These are phyloP conservation scores for Phytophthora vignae DNA, from an alignment of 352 stramenopile genomes.

Conservation along the genomic window DNA sequence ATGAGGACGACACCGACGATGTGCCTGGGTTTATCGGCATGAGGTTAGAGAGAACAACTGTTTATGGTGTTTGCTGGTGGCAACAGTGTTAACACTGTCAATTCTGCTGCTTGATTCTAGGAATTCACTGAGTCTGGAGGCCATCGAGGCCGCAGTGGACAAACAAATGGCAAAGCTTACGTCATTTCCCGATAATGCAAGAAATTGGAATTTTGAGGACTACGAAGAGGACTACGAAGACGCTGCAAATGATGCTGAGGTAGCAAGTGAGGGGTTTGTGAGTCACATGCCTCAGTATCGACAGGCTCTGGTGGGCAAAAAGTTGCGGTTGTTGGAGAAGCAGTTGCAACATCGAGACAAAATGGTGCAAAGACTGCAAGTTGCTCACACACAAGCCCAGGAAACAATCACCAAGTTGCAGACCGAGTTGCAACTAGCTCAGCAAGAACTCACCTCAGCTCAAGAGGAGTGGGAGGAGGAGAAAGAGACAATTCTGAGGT, in stretches of 20 bases:
- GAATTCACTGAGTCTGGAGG: conserved; percentile 34
- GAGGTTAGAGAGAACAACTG: conserved; percentile 24
- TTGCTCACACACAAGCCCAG: conserved; percentile 31
- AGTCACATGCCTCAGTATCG: conserved; percentile 56
- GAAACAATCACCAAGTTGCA: conserved; percentile 44
- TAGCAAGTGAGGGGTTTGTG: conserved; percentile 44
- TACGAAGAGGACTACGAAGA: conserved; percentile 29
- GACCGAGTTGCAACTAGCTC: conserved; percentile 40
- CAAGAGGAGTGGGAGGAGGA: conserved; percentile 80
- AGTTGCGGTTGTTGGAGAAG: conserved; percentile 61
- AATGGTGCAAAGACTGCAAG: conserved; percentile 47
- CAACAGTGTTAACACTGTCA: neutral
- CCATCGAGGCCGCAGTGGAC: conserved; percentile 37
- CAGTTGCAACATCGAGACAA: conserved; percentile 50
- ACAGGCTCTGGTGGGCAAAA: conserved; percentile 57
- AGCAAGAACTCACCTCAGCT: conserved; percentile 54
- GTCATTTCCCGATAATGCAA: conserved; percentile 5
- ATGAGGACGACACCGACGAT: conserved; percentile 28
- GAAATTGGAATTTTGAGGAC: conserved; percentile 20
- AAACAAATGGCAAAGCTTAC: conserved; percentile 34
- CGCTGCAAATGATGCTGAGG: conserved; percentile 13
- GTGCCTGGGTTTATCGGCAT: conserved; percentile 46
- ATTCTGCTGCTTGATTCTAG: conserved; percentile 14
- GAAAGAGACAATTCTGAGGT: conserved; percentile 52
- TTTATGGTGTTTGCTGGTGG: neutral